Base-by-base conservation (phyloP, 352 stramenopile species). In the Peronospora farinosa region DNA sequence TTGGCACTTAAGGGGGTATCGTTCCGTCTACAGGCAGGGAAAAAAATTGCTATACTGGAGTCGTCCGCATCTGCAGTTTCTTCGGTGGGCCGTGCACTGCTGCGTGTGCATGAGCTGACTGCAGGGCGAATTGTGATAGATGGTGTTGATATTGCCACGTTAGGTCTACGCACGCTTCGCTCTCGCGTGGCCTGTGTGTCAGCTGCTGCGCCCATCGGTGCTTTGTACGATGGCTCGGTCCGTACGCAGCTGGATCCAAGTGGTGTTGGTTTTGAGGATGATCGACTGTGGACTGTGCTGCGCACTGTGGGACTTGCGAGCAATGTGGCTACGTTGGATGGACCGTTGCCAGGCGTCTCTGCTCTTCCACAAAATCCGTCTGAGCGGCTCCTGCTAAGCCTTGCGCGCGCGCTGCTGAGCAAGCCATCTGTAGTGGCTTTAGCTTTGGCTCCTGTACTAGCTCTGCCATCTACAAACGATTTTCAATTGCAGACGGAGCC, bases 321-420 rank as follows among this genome's bases (percentile, higher is more conserved):
- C 84, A 95, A 73, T 48, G 87, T 97, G 30, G 65, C 63, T 16
- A 52, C 58, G 1, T 60, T 82, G 50, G 69, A 84, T 36, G 65
- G 63, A 7, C 48, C 77, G 57, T 57, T 78, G 95, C 15, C 67
- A 77, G 42, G 69, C 70, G 35, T 51, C 47, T 23, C 74, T 98
- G 9, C 74, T 88, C 44, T 95, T 96, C 52, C 88, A 83, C 45
- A 95, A 90, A 42, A 77, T 66, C 30, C 98, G 97, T 69, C 93
- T 5, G 90, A 99, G 68, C 73, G 95, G 0, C 95, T 98, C 65
- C 73, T 98, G 19, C 60, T 99, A n/a, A 98, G 94, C 59, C 77
- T 99, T 51, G 97, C 87, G 38, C 77, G 96, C 45, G 95, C 96
- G 11, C 62, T 99, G 48, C 65, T 99, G 6, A 75, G 73, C 5